Evolutionary conservation across 441 rosid genomes (phyloP).

Genomic region (Breynia disticha): DNA sequence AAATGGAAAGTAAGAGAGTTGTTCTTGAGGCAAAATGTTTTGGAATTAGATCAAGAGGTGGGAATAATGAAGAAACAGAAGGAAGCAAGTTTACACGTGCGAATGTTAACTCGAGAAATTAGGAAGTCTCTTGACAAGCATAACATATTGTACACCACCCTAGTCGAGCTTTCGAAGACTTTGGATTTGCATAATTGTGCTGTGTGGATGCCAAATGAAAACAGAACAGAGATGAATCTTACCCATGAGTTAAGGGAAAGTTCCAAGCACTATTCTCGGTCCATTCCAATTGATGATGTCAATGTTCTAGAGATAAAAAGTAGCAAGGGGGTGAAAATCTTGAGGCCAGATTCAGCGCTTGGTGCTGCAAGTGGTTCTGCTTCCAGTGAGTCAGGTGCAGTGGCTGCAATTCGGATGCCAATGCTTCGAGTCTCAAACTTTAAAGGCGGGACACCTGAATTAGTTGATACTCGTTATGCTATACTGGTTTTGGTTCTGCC

Average conservation of each 20-base stretch:
- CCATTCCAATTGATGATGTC: conserved; percentile 44
- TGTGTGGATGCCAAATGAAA: conserved; percentile 86
- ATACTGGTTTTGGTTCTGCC: conserved; percentile 82
- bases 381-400: conserved; percentile 47
- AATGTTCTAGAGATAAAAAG: conserved; percentile 53
- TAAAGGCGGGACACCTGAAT: conserved; percentile 86
- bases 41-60: conserved; percentile 84
- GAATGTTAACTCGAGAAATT: conserved; percentile 94
- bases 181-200: conserved; percentile 77
- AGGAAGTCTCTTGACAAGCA: conserved; percentile 88
- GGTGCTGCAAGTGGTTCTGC: conserved; percentile 56
- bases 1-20: conserved; percentile 89
- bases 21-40: conserved; percentile 74
- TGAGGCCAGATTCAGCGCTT: conserved; percentile 54
- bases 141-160: conserved; percentile 66
- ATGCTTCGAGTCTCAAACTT: conserved; percentile 81
- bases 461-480: conserved; percentile 53
- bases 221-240: conserved; percentile 53
- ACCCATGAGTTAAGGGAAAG: conserved; percentile 58
- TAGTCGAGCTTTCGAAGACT: conserved; percentile 90
- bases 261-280: conserved; percentile 22
- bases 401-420: conserved; percentile 96
- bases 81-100: conserved; percentile 75
- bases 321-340: conserved; percentile 47
- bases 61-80: conserved; percentile 78